Base-by-base conservation (phyloP, 106 monocot species). In the Amphibolis antarctica region DNA sequence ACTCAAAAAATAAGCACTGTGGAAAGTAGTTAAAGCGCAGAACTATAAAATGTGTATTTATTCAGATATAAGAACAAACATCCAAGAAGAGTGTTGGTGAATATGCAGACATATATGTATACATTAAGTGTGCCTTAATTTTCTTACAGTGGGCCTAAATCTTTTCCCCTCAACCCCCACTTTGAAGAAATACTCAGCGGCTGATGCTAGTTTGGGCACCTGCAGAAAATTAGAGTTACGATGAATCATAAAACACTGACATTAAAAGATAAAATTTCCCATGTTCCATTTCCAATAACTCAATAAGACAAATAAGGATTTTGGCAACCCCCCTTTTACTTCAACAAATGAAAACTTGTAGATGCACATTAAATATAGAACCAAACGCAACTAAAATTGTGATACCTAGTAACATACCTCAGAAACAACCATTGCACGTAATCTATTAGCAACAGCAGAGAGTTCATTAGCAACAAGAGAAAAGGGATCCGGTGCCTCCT, bases 161-260 rank as follows among this genome's bases (percentile, higher is more conserved):
- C 86, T 77, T 83, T 96, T 96, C 48, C 94, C 94, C 75, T 96
- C 89, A 42, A 88, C 94, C 60, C 89, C 85, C 64, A 83, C 58
- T 70, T 78, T 84, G 66, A 96, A 96, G 51, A 89, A 89, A 69
- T 89, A 96, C 69, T 89, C 86, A 59, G 94, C 94, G 62, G 89
- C 89, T 68, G 89, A 83, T 56, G 94, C 89, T 65, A 96, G 71
- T 50, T 96, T 93, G 4, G 93, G 88, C 12, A 88, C 88, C 91
- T 92, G 75, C 42, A 26, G 26, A 53, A 59, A 69, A 59, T 18
- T 20, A 42, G n/a, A 20, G 15, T 45, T n/a, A 47, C 14, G 23
- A n/a, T 31, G 22, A 24, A 53, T 10, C 12, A 61, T 7, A 67
- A 23, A 58, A 29, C 17, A 42, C 1, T 4, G 11, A 10, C 24